These are phyloP conservation scores for Sporothrix dimorphospora DNA, from an alignment of 2,329 filamentous ascomycete genomes.

Conservation along the genomic window DNA sequence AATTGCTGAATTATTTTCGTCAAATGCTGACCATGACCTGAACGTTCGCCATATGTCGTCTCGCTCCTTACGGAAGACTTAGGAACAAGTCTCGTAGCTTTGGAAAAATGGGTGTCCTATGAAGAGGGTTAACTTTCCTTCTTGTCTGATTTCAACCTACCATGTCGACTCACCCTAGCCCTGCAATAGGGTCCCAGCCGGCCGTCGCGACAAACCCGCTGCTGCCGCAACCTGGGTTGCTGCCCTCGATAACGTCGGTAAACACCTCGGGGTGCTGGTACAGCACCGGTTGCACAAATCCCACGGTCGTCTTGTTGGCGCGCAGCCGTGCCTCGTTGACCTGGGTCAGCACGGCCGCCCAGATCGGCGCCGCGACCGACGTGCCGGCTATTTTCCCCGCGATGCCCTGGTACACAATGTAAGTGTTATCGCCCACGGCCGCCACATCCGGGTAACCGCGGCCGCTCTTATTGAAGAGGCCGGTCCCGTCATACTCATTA, in stretches of 20 bases:
- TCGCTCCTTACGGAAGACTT: not conserved
- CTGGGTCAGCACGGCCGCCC: conserved; percentile 61
- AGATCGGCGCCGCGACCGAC: conserved; percentile 60
- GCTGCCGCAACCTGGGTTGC: conserved; percentile 11
- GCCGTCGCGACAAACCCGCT: conserved; percentile 10
- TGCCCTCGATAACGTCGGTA: conserved; percentile 44
- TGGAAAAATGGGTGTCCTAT: conserved; percentile 9
- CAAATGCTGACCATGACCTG: too few species aligned
- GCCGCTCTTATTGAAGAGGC: conserved; percentile 34
- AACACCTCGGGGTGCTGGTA: conserved; percentile 41
- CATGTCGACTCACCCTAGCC: not conserved
- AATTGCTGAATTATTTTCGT: too few species aligned
- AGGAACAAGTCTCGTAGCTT: conserved; percentile 23
- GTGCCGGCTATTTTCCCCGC: conserved; percentile 51
- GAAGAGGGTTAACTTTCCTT: too few species aligned
- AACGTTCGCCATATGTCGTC: not conserved
- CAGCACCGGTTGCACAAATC: conserved; percentile 42
- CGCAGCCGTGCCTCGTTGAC: conserved; percentile 65
- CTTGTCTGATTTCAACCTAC: too few species aligned
- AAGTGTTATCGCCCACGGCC: conserved; percentile 37
- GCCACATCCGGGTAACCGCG: conserved; percentile 39
- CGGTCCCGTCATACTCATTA: conserved; percentile 24
- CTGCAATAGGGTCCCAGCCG: conserved; percentile 34
- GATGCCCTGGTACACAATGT: conserved; percentile 37
- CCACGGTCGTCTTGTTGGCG: conserved; percentile 47